Evolutionary conservation across 2,329 filamentous ascomycete species (phyloP).

Genomic region (Parastagonospora avenae): DNA sequence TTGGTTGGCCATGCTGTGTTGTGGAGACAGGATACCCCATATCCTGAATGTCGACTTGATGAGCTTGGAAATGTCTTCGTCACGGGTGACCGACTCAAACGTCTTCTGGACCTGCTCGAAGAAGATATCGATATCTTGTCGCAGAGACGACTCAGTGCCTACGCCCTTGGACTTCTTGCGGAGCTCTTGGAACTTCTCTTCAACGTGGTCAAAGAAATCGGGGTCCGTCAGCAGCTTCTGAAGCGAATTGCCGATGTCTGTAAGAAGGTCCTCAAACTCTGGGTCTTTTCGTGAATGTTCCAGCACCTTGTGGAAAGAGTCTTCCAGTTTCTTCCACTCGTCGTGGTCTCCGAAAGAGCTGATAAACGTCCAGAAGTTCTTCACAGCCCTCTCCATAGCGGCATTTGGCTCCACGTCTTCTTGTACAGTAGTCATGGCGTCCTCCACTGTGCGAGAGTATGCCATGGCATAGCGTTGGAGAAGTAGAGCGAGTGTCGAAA

Average conservation of each 20-base stretch:
- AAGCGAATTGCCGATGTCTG: slow-evolving; percentile 73
- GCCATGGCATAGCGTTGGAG: slow-evolving; percentile 77
- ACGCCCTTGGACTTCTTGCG: slow-evolving; percentile 62
- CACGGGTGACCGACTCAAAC: slow-evolving; percentile 69
- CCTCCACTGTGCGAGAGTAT: slow-evolving; percentile 75
- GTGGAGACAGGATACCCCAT: slow-evolving; percentile 70
- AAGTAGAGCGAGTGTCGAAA: slow-evolving; percentile 76
- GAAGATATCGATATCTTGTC: slow-evolving; percentile 74
- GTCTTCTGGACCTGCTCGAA: slow-evolving; percentile 72
- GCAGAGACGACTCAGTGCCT: slow-evolving; percentile 69
- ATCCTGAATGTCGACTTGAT: slow-evolving; percentile 70
- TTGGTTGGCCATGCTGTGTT: slow-evolving; percentile 66
- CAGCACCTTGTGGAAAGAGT: slow-evolving; percentile 71
- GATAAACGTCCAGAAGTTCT: slow-evolving; percentile 80
- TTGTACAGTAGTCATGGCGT: slow-evolving; percentile 69
- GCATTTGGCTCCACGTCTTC: slow-evolving; percentile 75
- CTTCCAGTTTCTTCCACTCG: slow-evolving; percentile 77
- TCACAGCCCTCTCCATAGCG: slow-evolving; percentile 74
- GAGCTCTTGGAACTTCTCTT: slow-evolving; percentile 67
- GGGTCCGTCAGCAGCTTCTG: slow-evolving; percentile 86
- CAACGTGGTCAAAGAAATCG: slow-evolving; percentile 78
- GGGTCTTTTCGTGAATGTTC: slow-evolving; percentile 77
- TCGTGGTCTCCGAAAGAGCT: slow-evolving; percentile 76
- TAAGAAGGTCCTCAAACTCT: slow-evolving; percentile 79
- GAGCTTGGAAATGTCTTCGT: slow-evolving; percentile 74